Percentiles rank a stretch among this genome's conserved stretches.
Conservation (phyloP, 2,329 filamentous ascomycete species). For the Cyphellophora europaea region DNA sequence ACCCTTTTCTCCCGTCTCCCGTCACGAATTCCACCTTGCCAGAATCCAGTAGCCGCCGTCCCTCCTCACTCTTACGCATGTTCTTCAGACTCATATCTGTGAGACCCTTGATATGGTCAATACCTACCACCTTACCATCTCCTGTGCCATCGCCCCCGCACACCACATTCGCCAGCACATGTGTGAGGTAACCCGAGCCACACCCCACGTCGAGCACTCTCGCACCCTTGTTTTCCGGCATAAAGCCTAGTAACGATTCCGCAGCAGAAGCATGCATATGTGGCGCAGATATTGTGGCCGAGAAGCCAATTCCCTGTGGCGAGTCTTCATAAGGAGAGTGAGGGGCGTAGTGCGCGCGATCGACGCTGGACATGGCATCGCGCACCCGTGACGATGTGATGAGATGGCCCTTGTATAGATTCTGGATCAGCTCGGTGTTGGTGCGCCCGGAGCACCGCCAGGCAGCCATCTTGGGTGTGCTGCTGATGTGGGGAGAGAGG, state of each 20-base stretch:
- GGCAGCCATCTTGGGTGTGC: constrained; percentile 39
- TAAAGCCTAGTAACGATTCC: constrained; percentile 51
- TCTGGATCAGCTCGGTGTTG: constrained; percentile 68
- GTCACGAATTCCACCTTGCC: constrained; percentile 63
- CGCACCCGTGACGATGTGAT: constrained; percentile 65
- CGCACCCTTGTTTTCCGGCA: constrained; percentile 39
- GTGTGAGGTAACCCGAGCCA: constrained; percentile 76
- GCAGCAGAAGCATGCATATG: constrained; percentile 63
- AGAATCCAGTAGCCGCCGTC: constrained; percentile 49
- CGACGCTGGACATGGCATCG: constrained; percentile 78
- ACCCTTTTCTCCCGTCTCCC: constrained; percentile 65
- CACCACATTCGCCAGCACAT: constrained; percentile 73
- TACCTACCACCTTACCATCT: constrained; percentile 51
- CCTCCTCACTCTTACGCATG: constrained; percentile 53
- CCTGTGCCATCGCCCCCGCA: constrained; percentile 26
- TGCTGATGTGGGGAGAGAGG: too few relatives aligned
- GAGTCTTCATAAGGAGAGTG: constrained; percentile 61
- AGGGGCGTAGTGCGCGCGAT: constrained; percentile 65
- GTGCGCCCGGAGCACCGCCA: constrained; percentile 74
- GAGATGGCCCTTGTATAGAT: constrained; percentile 61
- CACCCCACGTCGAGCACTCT: constrained; percentile 65
- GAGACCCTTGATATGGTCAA: constrained; percentile 64
- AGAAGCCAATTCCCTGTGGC: constrained; percentile 58
- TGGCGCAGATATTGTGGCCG: constrained; percentile 62
- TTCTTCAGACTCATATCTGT: constrained; percentile 55